Evolutionary conservation across 2,329 filamentous ascomycete genomes (phyloP).

Genomic region (Xylaria sp.): DNA sequence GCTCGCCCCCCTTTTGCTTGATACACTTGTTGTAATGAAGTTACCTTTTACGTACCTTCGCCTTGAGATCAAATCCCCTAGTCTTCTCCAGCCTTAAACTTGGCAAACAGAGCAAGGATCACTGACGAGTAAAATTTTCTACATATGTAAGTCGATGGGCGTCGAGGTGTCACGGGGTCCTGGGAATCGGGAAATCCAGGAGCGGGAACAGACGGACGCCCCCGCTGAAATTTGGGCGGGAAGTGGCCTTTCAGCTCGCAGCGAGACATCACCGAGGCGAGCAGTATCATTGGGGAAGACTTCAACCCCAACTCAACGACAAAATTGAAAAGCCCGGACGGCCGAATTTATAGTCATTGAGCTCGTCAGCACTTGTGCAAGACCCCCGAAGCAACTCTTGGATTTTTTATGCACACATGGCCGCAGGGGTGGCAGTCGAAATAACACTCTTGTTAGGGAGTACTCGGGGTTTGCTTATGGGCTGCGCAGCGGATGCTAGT

Average conservation of each 20-base stretch:
- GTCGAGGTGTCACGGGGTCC: constrained; percentile 18
- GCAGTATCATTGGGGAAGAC: not conserved
- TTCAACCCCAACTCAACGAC: not conserved
- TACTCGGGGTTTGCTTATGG: not conserved
- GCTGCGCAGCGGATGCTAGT: not conserved
- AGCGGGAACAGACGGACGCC: constrained; percentile 8
- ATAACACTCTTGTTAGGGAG: not conserved
- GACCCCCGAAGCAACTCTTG: not conserved
- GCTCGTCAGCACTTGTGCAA: not conserved
- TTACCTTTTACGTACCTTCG: not conserved
- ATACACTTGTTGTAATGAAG: not conserved
- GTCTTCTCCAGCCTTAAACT: not conserved
- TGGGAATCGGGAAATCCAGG: constrained; percentile 27
- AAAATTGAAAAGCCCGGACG: not conserved
- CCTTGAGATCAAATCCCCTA: not conserved
- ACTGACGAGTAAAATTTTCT: constrained; percentile 1
- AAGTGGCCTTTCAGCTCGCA: constrained; percentile 15
- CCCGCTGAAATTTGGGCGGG: constrained; percentile 22
- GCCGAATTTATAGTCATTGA: not conserved
- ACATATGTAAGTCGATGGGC: not conserved
- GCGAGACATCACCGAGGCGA: constrained; percentile 11
- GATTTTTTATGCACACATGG: not conserved
- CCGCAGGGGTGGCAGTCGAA: not conserved
- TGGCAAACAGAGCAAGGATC: not conserved
- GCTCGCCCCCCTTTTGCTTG: not conserved